Evolutionary conservation across 148 eudicot species (phyloP), one percentile per base, ranked within the genome.

Genomic region (Dysphania ambrosioides): DNA sequence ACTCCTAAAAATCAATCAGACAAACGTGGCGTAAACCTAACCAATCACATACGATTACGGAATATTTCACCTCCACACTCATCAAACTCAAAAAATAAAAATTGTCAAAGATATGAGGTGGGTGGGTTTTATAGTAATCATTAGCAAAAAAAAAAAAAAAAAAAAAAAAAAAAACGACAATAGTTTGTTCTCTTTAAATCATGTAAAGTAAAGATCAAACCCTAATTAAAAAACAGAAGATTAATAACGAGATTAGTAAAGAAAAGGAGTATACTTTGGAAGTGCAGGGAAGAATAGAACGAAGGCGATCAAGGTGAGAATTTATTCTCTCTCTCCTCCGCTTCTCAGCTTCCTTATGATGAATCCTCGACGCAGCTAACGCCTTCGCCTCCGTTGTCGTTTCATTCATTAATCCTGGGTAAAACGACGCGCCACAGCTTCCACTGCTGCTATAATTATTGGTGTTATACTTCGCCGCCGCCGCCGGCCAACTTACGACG

Each of bases 271-370:
- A 31, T 80, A 89, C 94, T 73, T 88, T 89, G 42, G 92, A 82
- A 73, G 86, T 92, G 78, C 92, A 86, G 51, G 86, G 88, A 26
- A 92, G 89, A 66, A 92, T 80, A 57, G 81, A 78, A 31, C 94
- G 82, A 63, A 89, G 92, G 21, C 83, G 84, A 77, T 88, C 87
- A 44, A 92, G 97, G 70, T 89, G 97, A 23, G 85, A 84, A 77
- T 89, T 89, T 67, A 92, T 92, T 51, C 94, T 82, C 72, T 92
- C 88, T 56, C 97, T 82, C 8, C 97, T 77, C 0, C 88, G 81
- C 56, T 86, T 88, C 83, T 92, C 97, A 10, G 97, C 97, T 68
- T 92, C 92, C 75, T 87, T 92, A 53, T 92, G 92, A 29, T 72
- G 77, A 53, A 84, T 80, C 74, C 85, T 82, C 2, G 84, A 85